These are phyloP conservation scores for Phlebiopsis gigantea DNA, from an alignment of 768 basidiomycete genomes.

Conservation along the genomic window DNA sequence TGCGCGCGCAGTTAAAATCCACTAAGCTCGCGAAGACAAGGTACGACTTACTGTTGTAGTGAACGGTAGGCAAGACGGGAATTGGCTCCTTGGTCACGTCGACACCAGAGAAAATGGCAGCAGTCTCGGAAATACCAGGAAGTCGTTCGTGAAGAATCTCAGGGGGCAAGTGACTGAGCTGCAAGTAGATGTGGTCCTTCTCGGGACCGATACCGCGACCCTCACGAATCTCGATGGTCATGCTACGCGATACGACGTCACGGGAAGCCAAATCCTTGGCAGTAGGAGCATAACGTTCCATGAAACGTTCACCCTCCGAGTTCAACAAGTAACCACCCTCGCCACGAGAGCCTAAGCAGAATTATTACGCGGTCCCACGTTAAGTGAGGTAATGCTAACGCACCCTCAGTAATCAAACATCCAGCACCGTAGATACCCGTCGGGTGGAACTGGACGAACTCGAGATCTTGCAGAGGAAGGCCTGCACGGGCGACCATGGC, in stretches of 20 bases:
- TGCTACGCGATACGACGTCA: constrained; percentile 98
- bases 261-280: constrained; percentile 99
- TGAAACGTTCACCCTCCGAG: constrained; percentile 98
- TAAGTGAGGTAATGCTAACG: constrained; percentile 10
- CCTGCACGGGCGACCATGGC: constrained; percentile 98
- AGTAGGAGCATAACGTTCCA: constrained; percentile 99
- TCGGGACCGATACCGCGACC: constrained; percentile 98
- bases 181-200: constrained; percentile 95
- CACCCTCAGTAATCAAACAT: constrained; percentile 97
- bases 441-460: constrained; percentile 99
- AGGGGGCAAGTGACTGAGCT: constrained; percentile 94
- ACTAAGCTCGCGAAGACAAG: background rate
- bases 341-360: constrained; percentile 80
- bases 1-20: constrained; percentile 27
- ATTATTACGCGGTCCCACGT: background rate
- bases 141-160: constrained; percentile 95
- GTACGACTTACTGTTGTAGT: constrained; percentile 85
- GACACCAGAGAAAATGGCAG: constrained; percentile 97
- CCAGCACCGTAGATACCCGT: constrained; percentile 99
- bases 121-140: constrained; percentile 99
- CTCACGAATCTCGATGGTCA: constrained; percentile 98
- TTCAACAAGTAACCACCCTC: constrained; percentile 99
- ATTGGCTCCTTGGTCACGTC: constrained; percentile 99
- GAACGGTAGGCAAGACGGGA: constrained; percentile 95
- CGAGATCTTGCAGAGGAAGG: constrained; percentile 91